A percentile compares a stretch with the other conserved stretches of the same genome.
Conservation (phyloP, 768 basidiomycete genomes). For the Chalciporus piperatus region DNA sequence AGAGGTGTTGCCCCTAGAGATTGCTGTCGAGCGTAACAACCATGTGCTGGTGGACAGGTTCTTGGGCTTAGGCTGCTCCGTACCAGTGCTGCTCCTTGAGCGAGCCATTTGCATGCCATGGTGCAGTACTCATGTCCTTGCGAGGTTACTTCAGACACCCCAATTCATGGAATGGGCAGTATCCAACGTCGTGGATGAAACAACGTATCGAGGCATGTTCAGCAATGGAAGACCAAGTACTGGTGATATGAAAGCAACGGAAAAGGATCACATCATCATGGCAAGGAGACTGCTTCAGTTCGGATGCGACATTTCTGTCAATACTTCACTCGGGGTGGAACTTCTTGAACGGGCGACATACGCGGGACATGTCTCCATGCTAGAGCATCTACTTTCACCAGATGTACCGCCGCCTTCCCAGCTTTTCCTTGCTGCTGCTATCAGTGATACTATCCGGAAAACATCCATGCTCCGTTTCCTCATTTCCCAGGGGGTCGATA, state of each 20-base stretch:
- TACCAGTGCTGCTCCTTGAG: constrained; percentile 2
- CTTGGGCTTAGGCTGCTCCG: not conserved
- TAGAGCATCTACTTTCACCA: not conserved
- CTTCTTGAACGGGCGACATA: not conserved
- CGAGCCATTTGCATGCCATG: not conserved
- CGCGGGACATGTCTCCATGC: not conserved
- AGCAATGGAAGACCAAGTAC: not conserved
- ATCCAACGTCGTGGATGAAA: not conserved
- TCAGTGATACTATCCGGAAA: not conserved
- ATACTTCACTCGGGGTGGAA: not conserved
- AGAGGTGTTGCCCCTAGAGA: constrained; percentile 3
- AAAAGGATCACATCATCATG: not conserved
- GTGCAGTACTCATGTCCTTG: constrained; percentile 2
- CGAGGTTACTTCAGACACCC: constrained; percentile 6
- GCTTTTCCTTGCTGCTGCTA: not conserved
- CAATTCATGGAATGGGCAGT: constrained; percentile 10
- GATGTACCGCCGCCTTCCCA: not conserved
- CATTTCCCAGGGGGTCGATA: constrained; percentile 1
- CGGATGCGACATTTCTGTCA: not conserved
- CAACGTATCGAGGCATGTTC: not conserved
- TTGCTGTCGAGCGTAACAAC: constrained; percentile 5
- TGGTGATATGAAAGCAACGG: not conserved
- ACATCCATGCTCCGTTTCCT: constrained; percentile 1
- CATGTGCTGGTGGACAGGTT: constrained; percentile 1
- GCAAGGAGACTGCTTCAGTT: not conserved